These are phyloP conservation scores for Trichothecium roseum DNA, from an alignment of 2,329 filamentous ascomycete species.

Conservation along the genomic window DNA sequence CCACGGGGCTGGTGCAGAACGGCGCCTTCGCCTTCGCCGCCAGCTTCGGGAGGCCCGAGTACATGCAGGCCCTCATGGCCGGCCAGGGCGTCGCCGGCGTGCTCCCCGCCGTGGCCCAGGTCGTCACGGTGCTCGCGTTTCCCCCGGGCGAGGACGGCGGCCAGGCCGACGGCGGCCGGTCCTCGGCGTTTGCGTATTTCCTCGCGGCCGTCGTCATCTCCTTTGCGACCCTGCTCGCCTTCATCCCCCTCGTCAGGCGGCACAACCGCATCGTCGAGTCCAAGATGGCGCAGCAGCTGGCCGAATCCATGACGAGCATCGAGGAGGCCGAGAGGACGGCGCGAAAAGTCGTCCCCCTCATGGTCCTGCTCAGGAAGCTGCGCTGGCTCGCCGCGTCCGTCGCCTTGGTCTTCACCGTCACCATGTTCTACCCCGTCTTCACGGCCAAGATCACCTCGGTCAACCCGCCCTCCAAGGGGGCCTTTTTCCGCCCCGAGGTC, in stretches of 20 bases:
- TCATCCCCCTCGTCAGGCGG: constrained; percentile 60
- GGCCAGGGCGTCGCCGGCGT: constrained; percentile 91
- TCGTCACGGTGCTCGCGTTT: constrained; percentile 61
- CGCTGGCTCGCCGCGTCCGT: constrained; percentile 68
- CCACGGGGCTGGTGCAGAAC: constrained; percentile 82
- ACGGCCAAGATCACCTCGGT: constrained; percentile 55
- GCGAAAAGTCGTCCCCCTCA: constrained; percentile 43
- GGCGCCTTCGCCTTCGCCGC: constrained; percentile 87
- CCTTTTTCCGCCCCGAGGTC: constrained; percentile 58
- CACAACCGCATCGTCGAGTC: constrained; percentile 42
- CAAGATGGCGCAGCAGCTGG: constrained; percentile 36
- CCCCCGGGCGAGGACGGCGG: constrained; percentile 25
- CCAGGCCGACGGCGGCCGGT: constrained; percentile 11
- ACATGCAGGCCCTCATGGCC: constrained; percentile 93
- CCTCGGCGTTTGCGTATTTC: constrained; percentile 83
- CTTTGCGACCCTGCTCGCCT: constrained; percentile 56
- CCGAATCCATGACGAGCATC: constrained; percentile 37
- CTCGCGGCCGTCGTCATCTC: constrained; percentile 76
- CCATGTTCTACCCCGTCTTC: constrained; percentile 94
- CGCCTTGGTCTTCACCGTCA: constrained; percentile 69
- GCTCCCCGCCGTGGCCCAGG: constrained; percentile 77
- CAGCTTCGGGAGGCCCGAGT: constrained; percentile 75
- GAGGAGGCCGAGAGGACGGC: constrained; percentile 41
- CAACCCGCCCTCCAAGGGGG: constrained; percentile 21
- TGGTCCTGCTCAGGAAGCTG: constrained; percentile 63